Evolutionary conservation across 805 yeast species (phyloP), one percentile per base, ranked within the genome.

Genomic region (Yueomyces sinensis): DNA sequence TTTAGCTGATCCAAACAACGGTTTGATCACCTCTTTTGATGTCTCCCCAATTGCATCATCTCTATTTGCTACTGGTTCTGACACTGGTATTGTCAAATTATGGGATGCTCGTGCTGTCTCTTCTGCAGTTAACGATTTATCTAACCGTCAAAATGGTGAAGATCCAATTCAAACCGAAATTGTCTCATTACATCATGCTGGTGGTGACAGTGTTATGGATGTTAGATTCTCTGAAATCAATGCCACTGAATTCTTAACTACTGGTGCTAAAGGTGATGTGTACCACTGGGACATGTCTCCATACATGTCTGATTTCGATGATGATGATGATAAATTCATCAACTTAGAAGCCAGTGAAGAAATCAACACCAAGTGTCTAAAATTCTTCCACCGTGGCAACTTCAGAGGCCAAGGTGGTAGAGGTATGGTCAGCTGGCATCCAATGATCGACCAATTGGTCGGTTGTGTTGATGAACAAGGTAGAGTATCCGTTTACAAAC

Each of bases 221-320:
- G 46, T 55, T 7, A 50, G 46, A 38, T 52, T 54, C 33, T 50
- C 54, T 1, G 42, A 43, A 31, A 47, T 52, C 4, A 46, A 50
- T 3, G 47, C 60, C 4, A 45, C 54, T 3, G 52, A 52, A 33
- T 47, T 55, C 31, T 29, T 54, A 14, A 46, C 58, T 6, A 54
- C 54, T 13, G 59, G 60, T 25, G 48, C 46, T 14, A 41, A 50
- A 7, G 60, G 59, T 18, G 52, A 52, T 30, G 51, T 55, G 6
- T 52, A 55, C 38, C 60, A 55, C 18, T 55, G 60, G 60, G 54
- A 54, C 36, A 35, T 52, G 27, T 66, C 62, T 39, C 59, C 44
- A 28, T 56, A 51, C 31, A 56, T 55, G 18, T 64, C 65, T 20
- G 69, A 61, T 22, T 68, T 63, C 22, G 67, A 58, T 9, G 71